Percentiles rank a stretch among this genome's conserved stretches.
phyloP scores from a whole-genome alignment of 2,329 filamentous ascomycete species.

The Calonectria pseudoturangicola region DNA sequence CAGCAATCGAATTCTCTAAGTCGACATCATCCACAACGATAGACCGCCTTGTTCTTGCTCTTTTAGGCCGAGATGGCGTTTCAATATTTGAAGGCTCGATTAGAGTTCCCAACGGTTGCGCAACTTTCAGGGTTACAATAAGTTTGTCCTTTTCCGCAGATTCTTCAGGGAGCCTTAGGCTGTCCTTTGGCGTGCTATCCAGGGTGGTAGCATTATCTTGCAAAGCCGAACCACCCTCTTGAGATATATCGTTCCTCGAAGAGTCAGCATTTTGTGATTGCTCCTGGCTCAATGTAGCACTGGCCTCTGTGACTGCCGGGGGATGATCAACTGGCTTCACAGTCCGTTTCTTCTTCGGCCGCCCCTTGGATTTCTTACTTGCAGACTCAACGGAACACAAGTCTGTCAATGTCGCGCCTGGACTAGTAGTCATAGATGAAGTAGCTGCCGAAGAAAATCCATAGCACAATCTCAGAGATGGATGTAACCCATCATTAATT shows the following conservation, averaged over 20 bases:
- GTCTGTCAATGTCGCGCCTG: constrained; percentile 48
- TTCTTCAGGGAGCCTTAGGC: not conserved
- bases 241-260: not conserved
- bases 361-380: constrained; percentile 54
- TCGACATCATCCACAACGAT: constrained; percentile 25
- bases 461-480: constrained; percentile 37
- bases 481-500: not conserved
- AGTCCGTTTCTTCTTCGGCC: constrained; percentile 42
- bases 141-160: constrained; percentile 8
- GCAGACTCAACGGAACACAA: constrained; percentile 52
- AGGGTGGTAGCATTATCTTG: not conserved
- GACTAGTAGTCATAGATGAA: constrained; percentile 27
- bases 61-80: constrained; percentile 12
- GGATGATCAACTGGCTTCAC: not conserved
- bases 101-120: constrained; percentile 14
- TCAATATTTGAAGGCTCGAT: not conserved
- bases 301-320: not conserved
- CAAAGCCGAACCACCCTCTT: not conserved
- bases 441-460: constrained; percentile 43
- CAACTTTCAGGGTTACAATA: constrained; percentile 25
- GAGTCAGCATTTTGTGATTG: not conserved
- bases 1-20: constrained; percentile 1
- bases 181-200: not conserved
- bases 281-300: not conserved
- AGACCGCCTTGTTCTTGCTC: constrained; percentile 1